Evolutionary conservation across 2,329 filamentous ascomycete species (phyloP), one percentile per base, ranked within the genome.

Genomic region (Grosmannia serpens): DNA sequence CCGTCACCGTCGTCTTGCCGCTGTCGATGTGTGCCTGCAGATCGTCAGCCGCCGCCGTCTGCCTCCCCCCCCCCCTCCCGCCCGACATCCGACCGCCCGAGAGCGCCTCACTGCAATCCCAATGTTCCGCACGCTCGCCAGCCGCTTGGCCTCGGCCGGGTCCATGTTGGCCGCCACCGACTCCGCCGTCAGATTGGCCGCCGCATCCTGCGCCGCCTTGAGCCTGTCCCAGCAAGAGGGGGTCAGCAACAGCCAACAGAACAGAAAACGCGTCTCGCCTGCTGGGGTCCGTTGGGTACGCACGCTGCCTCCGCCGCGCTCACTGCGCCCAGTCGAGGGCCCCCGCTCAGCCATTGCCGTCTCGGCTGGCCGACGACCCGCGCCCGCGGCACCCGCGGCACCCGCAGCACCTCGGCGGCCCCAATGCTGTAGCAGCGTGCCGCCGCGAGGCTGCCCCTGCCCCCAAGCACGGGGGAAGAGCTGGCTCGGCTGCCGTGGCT

Each of bases 1-100:
- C 94, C 59, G 91, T 97, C 62, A 85, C 89, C 44, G 94, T 99
- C 41, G 94, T 99, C 77, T 99, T 99, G 67, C 94, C 94, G 69
- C 90, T 96, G 77, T 99, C 94, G 71, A 99, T 99, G 71, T 99
- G 94, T 64, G 94, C 94, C 87, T 91, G 66, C 58, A 49, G n/a
- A 11, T 27, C n/a, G 31, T 20, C 27, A 52, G 26, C 20, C 15
- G 6, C n/a, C 2, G 5, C 10, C n/a, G 11, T 7, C 33, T 35
- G 10, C 15, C 10, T 15, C 33, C 10, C 15, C 33, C 6, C 33
- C 15, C 33, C 6, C 3, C 33, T 3, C 33, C 33, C 3, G 33
- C 6, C 33, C 2, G 6, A 46, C 10, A 57, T 26, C n/a, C n/a
- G n/a, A n/a, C n/a, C n/a, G n/a, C n/a, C n/a, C n/a, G n/a, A n/a